These are phyloP conservation scores for Primulina eburnea DNA, from an alignment of 257 asterid genomes.

Conservation along the genomic window DNA sequence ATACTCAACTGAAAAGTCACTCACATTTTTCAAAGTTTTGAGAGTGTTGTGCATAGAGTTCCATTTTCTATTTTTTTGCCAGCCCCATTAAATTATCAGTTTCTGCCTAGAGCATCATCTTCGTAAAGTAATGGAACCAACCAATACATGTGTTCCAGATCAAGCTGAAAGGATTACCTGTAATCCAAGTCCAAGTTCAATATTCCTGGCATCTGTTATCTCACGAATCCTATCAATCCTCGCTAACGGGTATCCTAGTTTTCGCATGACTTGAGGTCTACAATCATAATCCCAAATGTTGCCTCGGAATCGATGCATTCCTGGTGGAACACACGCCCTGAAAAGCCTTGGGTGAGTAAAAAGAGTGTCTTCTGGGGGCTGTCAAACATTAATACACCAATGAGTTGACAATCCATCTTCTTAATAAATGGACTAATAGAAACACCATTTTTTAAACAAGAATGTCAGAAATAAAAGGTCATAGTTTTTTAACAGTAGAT, in stretches of 20 bases:
- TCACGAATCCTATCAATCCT: slow-evolving; percentile 72
- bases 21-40: neutral
- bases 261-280: slow-evolving; percentile 75
- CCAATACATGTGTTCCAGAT: neutral
- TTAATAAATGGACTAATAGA: neutral
- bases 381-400: slow-evolving; percentile 12
- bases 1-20: neutral
- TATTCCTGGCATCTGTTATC: slow-evolving; percentile 91
- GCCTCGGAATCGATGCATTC: slow-evolving; percentile 98
- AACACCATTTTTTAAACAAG: neutral
- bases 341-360: slow-evolving; percentile 95
- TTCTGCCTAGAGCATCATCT: neutral
- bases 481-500: neutral
- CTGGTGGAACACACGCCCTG: slow-evolving; percentile 99
- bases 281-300: slow-evolving; percentile 92
- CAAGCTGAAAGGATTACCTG: slow-evolving; percentile 50
- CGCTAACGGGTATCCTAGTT: slow-evolving; percentile 77
- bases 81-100: neutral
- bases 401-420: neutral
- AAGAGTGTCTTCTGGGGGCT: slow-evolving; percentile 92
- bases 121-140: neutral
- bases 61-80: neutral
- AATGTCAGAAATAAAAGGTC: neutral
- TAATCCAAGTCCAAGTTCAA: slow-evolving; percentile 96
- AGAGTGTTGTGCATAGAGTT: neutral